Percentiles rank a stretch among this genome's conserved stretches.
These are phyloP conservation scores for Aaosphaeria arxii DNA, from an alignment of 2,329 filamentous ascomycete species.

Conservation along the genomic window DNA sequence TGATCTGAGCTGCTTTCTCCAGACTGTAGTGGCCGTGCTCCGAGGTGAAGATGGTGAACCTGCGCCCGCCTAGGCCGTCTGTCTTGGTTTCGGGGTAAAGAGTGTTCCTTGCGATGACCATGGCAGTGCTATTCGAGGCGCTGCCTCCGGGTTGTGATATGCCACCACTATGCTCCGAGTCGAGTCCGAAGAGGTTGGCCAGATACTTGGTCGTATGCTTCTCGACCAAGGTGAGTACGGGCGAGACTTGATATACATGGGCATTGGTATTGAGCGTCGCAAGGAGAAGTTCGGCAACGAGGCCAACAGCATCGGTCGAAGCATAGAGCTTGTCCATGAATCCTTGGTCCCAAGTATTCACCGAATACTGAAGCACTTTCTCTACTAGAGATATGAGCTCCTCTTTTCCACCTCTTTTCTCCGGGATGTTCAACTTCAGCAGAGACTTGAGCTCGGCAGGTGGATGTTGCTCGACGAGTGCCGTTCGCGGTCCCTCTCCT, in stretches of 20 bases:
- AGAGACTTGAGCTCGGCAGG: constrained; percentile 42
- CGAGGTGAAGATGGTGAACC: constrained; percentile 84
- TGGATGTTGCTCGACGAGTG: constrained; percentile 44
- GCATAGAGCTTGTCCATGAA: constrained; percentile 95
- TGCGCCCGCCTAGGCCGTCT: constrained; percentile 60
- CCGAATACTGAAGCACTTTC: constrained; percentile 75
- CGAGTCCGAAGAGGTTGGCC: constrained; percentile 62
- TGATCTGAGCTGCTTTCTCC: constrained; percentile 90
- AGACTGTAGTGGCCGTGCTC: constrained; percentile 91
- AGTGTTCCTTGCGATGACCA: constrained; percentile 83
- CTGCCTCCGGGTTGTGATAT: constrained; percentile 77
- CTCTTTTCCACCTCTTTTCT: constrained; percentile 38
- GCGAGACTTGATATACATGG: constrained; percentile 92
- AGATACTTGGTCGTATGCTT: constrained; percentile 74
- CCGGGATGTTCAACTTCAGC: constrained; percentile 37
- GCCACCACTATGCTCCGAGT: constrained; percentile 60
- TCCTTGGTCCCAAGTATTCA: constrained; percentile 98
- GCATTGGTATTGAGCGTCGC: constrained; percentile 89
- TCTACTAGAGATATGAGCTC: constrained; percentile 53
- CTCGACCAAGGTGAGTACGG: constrained; percentile 81
- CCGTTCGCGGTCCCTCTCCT: constrained; percentile 45
- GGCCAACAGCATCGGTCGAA: constrained; percentile 79
- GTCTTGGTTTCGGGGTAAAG: constrained; percentile 77
- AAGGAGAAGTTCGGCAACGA: constrained; percentile 81
- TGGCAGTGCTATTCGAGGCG: constrained; percentile 78